Evolutionary conservation across 805 yeast genomes (phyloP), one percentile per base, ranked within the genome.

Genomic region (Yamadazyma akitaensis): DNA sequence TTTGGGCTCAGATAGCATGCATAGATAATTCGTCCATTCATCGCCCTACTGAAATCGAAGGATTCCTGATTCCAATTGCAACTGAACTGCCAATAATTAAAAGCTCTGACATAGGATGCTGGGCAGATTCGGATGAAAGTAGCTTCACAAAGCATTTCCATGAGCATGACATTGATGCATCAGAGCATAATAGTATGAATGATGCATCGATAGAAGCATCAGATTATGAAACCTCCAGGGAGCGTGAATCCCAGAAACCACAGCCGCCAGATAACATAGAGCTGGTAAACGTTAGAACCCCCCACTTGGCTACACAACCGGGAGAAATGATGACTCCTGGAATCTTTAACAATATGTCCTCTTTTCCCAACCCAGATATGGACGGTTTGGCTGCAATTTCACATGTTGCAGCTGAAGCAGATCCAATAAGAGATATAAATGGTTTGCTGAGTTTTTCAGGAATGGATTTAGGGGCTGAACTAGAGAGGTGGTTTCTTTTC

Each of bases 401-500:
- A 1, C 31, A 34, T 18, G 43, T 41, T 12, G 44, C 45, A 16
- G 46, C 44, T 12, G 43, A 35, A 18, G 44, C 51, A 11, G 43
- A 44, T 12, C 49, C 49, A 12, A 33, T 37, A n/a, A 36, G 40
- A 13, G 45, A 40, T 12, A 42, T 40, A 13, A 36, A 37, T 6
- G 26, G 17, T 13, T n/a, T 41, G 3, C 30, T 33, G 12, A 24
- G 26, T 9, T 49, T 45, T 46, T 37, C 51, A 11, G 51, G 45
- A 26, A 26, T 34, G 8, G 40, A 37, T 34, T 34, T 51, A 17
- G 54, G 49, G 1, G 54, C 54, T 7, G 54, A 51, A 26, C 37
- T 51, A n/a, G 54, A 51, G 25, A 25, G 54, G 14, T 51, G 54
- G 54, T 51, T 51, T 26, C 46, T 51, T 16, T 43, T 45, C 30